These are phyloP conservation scores for Linum lewisii DNA, from an alignment of 345 rosid species.

Conservation along the genomic window DNA sequence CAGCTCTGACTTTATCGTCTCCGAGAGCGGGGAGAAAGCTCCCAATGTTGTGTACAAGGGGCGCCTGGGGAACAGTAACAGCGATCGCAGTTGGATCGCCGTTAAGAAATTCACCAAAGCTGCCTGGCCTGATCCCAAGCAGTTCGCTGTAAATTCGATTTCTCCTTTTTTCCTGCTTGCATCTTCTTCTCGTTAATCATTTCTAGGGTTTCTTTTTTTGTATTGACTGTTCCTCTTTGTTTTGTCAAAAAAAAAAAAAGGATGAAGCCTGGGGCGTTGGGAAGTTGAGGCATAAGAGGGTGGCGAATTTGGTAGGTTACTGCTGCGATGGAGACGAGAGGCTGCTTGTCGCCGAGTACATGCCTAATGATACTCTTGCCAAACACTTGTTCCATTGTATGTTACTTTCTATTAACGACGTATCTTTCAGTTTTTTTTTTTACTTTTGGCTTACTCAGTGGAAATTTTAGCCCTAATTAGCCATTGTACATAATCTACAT, in stretches of 20 bases:
- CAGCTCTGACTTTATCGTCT: constrained; percentile 57
- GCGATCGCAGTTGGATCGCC: constrained; percentile 50
- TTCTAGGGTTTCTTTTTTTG: constrained; percentile 3
- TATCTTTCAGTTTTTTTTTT: background rate
- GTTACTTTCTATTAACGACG: constrained; percentile 16
- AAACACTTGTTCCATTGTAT: constrained; percentile 89
- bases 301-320: constrained; percentile 86
- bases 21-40: constrained; percentile 70
- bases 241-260: constrained; percentile 29
- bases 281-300: constrained; percentile 54
- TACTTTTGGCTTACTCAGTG: background rate
- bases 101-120: constrained; percentile 61
- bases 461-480: background rate
- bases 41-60: constrained; percentile 80
- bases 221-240: background rate
- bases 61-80: constrained; percentile 32
- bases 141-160: constrained; percentile 47
- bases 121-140: constrained; percentile 93
- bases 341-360: constrained; percentile 76
- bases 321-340: constrained; percentile 96
- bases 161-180: background rate
- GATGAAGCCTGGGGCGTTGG: constrained; percentile 82
- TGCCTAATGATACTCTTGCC: constrained; percentile 78
- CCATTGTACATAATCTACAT: no score
- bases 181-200: constrained; percentile 16